A percentile compares a stretch with the other conserved stretches of the same genome.
These are phyloP conservation scores for Carpinus viminea DNA, from an alignment of 306 rosid species.

Conservation along the genomic window DNA sequence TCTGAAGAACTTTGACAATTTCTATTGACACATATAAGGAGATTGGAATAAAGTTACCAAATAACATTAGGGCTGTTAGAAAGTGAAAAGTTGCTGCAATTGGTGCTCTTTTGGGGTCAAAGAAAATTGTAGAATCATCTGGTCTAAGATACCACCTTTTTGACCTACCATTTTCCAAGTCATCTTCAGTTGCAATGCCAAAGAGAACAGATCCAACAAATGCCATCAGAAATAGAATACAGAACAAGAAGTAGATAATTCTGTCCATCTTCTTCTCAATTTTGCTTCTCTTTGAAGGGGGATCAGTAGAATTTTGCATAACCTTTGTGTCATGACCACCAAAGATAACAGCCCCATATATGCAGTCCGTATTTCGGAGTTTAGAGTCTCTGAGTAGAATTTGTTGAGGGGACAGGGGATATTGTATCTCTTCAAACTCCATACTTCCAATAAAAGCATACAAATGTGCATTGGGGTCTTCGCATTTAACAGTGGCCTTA, in stretches of 20 bases:
- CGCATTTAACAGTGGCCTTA: slow-evolving; percentile 74
- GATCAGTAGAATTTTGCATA: slow-evolving; percentile 82
- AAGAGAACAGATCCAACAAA: slow-evolving; percentile 77
- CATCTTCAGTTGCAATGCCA: slow-evolving; percentile 70
- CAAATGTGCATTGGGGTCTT: slow-evolving; percentile 92
- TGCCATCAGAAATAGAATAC: slow-evolving; percentile 68
- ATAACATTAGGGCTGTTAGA: slow-evolving; percentile 86
- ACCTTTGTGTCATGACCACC: slow-evolving; percentile 91
- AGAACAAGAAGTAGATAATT: slow-evolving; percentile 77
- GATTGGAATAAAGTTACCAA: slow-evolving; percentile 70
- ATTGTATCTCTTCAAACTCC: slow-evolving; percentile 58
- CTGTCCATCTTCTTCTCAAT: slow-evolving; percentile 89
- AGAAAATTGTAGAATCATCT: slow-evolving; percentile 71
- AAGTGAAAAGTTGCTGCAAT: slow-evolving; percentile 66
- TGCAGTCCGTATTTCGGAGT: slow-evolving; percentile 83
- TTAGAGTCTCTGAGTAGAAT: slow-evolving; percentile 94
- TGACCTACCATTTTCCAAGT: slow-evolving; percentile 59
- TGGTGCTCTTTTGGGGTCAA: slow-evolving; percentile 65
- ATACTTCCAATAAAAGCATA: slow-evolving; percentile 80
- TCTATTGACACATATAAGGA: slow-evolving; percentile 89
- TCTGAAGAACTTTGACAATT: slow-evolving; percentile 93
- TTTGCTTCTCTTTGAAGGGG: slow-evolving; percentile 94
- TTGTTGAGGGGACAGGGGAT: slow-evolving; percentile 81
- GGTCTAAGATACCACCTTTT: slow-evolving; percentile 95
- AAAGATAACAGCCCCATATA: slow-evolving; percentile 82